Conservation (phyloP, 164 flowering plant genomes). For the Aristolochia californica region DNA sequence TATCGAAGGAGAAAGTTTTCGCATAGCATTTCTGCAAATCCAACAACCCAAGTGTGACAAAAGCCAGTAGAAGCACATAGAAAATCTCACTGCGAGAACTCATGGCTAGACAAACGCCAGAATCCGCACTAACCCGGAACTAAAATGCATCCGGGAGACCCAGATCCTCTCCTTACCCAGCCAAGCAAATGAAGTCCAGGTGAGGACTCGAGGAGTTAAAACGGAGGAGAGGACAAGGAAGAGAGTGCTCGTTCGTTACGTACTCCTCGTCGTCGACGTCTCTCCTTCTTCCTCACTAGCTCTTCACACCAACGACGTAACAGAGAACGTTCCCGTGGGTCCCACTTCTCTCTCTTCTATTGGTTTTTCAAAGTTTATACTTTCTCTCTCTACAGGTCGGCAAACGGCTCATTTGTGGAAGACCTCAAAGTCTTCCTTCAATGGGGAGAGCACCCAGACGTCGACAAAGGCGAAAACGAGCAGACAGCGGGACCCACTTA, state of each 20-base stretch:
- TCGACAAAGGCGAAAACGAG: too few species aligned
- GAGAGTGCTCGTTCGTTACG: too few species aligned
- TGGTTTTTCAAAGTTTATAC: too few species aligned
- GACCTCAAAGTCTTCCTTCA: too few species aligned
- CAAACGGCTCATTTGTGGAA: too few species aligned
- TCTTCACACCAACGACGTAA: not conserved
- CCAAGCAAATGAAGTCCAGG: not conserved
- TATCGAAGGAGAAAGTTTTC: conserved; percentile 43
- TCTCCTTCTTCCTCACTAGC: too few species aligned
- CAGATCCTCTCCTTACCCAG: too few species aligned
- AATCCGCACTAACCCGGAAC: not conserved
- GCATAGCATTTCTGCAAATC: conserved; percentile 20
- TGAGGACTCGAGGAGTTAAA: not conserved
- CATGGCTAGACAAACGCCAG: conserved; percentile 5
- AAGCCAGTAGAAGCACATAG: not conserved
- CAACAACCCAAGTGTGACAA: not conserved
- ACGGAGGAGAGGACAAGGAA: too few species aligned
- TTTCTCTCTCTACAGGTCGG: too few species aligned
- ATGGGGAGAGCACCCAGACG: too few species aligned
- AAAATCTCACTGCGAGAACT: conserved; percentile 3
- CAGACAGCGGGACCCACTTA: too few species aligned
- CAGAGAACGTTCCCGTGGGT: not conserved
- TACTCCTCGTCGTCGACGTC: too few species aligned
- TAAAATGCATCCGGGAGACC: not conserved
- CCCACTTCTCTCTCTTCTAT: not conserved